Evolutionary conservation across 768 basidiomycete genomes (phyloP).

Genomic region (Strobilomyces echinocephalus): DNA sequence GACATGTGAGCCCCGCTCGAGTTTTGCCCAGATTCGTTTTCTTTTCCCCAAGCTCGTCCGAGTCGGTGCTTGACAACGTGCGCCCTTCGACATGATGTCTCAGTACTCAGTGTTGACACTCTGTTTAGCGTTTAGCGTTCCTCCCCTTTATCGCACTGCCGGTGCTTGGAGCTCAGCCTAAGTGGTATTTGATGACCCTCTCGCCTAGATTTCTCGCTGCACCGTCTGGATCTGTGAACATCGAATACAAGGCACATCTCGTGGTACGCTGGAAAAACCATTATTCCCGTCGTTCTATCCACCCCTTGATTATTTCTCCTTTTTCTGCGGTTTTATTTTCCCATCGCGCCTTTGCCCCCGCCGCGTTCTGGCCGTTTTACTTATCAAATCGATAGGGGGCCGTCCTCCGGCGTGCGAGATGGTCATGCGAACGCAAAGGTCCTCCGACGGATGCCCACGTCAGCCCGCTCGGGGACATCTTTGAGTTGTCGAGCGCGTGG

Average conservation of each 20-base stretch:
- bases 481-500: not conserved
- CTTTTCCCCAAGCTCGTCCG: not conserved
- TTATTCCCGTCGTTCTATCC: not conserved
- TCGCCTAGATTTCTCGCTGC: not conserved
- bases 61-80: conserved; percentile 1
- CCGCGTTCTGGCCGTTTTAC: not conserved
- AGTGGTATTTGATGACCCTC: not conserved
- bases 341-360: not conserved
- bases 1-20: not conserved
- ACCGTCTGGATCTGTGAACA: not conserved
- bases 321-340: not conserved
- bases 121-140: not conserved
- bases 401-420: not conserved
- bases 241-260: not conserved
- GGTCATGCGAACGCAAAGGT: not conserved
- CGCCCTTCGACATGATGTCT: conserved; percentile 5
- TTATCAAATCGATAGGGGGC: not conserved
- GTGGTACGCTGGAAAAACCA: not conserved
- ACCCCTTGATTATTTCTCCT: not conserved
- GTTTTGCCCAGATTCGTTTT: not conserved
- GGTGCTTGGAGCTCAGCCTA: not conserved
- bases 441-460: not conserved
- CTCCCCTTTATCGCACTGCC: not conserved
- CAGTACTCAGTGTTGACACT: conserved; percentile 3
- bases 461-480: not conserved